Evolutionary conservation across 441 rosid genomes (phyloP).

Genomic region (Erodium chrysanthum): DNA sequence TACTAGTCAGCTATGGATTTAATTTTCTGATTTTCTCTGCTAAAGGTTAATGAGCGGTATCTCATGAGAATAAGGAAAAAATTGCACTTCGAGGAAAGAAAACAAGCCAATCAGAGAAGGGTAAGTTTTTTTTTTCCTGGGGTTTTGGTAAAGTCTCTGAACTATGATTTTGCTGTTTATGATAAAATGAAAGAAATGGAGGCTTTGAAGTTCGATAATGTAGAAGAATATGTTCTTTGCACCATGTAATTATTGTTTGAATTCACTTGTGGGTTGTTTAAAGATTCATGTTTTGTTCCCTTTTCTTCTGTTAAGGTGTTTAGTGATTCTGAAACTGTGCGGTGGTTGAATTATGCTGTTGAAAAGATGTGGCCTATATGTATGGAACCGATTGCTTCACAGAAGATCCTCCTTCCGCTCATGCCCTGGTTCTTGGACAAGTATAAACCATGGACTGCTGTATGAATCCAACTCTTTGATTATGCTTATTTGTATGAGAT

Average conservation of each 20-base stretch:
- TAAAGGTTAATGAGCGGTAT: conserved; percentile 63
- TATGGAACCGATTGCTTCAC: conserved; percentile 79
- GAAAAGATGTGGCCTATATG: conserved; percentile 91
- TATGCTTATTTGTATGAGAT: conserved; percentile 4
- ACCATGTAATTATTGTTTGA: neutral
- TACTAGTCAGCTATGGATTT: neutral
- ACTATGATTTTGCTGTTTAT: neutral
- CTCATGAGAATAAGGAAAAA: conserved; percentile 55
- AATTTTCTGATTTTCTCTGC: neutral
- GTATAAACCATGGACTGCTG: conserved; percentile 95
- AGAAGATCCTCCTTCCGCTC: conserved; percentile 78
- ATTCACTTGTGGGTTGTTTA: neutral
- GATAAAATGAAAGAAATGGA: neutral
- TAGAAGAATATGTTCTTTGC: too few species aligned
- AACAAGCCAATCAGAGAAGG: conserved; percentile 62
- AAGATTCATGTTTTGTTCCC: neutral
- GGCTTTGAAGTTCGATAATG: neutral
- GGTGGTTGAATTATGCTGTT: conserved; percentile 78
- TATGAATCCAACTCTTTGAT: conserved; percentile 23
- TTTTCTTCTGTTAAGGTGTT: conserved; percentile 39
- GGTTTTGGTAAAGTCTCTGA: neutral
- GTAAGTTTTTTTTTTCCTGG: conserved; percentile 24
- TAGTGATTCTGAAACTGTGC: conserved; percentile 68
- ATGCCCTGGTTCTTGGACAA: conserved; percentile 92
- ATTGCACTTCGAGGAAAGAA: conserved; percentile 56